Evolutionary conservation across 192 early-diverging fungal genomes (phyloP).

Genomic region (Coemansia sp.): DNA sequence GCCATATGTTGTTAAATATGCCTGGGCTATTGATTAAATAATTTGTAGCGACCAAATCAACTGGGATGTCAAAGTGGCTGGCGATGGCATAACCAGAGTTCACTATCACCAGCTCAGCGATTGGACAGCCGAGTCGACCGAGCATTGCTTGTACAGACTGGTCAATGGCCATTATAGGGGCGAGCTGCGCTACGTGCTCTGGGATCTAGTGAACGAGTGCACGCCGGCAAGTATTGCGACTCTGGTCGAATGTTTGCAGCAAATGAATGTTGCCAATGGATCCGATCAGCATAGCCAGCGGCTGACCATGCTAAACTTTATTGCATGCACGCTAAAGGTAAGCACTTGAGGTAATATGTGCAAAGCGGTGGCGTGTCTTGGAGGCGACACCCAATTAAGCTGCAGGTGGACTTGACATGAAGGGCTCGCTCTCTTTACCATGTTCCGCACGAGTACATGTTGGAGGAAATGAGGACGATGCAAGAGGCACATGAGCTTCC

Average conservation of each 20-base stretch:
- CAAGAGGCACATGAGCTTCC: too few relatives aligned
- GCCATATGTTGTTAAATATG: neutral
- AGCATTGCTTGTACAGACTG: conserved; percentile 4
- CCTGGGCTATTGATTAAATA: neutral
- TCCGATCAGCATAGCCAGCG: conserved; percentile 11
- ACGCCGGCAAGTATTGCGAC: neutral
- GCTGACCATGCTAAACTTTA: conserved; percentile 22
- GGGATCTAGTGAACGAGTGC: conserved; percentile 21
- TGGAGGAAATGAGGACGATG: too few relatives aligned
- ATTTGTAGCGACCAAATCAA: conserved; percentile 30
- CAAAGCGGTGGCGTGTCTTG: too few relatives aligned
- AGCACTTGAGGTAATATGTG: too few relatives aligned
- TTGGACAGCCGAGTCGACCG: conserved; percentile 17
- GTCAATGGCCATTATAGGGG: conserved; percentile 13
- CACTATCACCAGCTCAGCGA: conserved; percentile 33
- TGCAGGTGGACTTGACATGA: neutral
- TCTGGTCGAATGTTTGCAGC: conserved; percentile 8
- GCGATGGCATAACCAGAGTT: conserved; percentile 23
- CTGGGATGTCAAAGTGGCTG: conserved; percentile 26
- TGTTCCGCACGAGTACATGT: too few relatives aligned
- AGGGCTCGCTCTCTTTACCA: too few relatives aligned
- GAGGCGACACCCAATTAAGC: neutral
- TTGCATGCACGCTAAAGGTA: conserved; percentile 28
- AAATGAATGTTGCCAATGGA: conserved; percentile 1
- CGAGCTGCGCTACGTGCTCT: conserved; percentile 26